phyloP scores from a whole-genome alignment of 2,329 filamentous ascomycete species.

The Teratosphaeriaceae sp. region DNA sequence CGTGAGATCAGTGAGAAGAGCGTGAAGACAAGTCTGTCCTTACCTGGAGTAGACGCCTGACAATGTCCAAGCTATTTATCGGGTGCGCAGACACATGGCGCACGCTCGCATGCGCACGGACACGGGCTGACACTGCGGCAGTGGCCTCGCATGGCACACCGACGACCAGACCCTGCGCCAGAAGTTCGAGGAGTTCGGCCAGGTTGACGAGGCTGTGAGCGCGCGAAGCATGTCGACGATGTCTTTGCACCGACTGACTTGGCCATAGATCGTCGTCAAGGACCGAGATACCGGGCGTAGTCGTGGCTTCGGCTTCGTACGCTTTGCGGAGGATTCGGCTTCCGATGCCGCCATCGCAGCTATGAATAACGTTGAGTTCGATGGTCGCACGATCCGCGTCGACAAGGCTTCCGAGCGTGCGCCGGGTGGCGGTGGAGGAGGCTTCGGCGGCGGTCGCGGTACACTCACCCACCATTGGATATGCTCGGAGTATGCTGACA shows the following conservation, averaged over 20 bases:
- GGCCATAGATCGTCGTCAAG: conserved; percentile 81
- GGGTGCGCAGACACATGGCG: conserved; percentile 54
- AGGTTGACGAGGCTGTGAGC: conserved; percentile 92
- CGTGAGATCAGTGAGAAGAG: neutral
- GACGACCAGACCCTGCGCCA: conserved; percentile 78
- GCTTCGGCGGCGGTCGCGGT: conserved; percentile 32
- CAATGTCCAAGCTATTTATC: conserved; percentile 93
- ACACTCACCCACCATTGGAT: conserved; percentile 9
- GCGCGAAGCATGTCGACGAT: neutral
- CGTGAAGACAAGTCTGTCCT: conserved; percentile 16
- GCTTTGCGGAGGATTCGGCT: conserved; percentile 70
- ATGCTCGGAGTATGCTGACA: conserved; percentile 1
- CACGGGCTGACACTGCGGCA: conserved; percentile 32
- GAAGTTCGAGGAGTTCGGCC: conserved; percentile 89
- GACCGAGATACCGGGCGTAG: conserved; percentile 95
- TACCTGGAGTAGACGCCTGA: conserved; percentile 21
- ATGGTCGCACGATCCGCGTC: conserved; percentile 88
- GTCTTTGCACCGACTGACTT: neutral
- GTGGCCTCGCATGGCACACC: conserved; percentile 97
- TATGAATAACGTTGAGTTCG: conserved; percentile 94
- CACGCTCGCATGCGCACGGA: neutral
- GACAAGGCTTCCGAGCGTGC: conserved; percentile 87
- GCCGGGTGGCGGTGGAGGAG: conserved; percentile 48
- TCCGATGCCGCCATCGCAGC: conserved; percentile 67
- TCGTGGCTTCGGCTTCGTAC: conserved; percentile 95